These are phyloP conservation scores for Pseudozyma sp. DNA, from an alignment of 1,284 basidiomycete species.

Conservation along the genomic window DNA sequence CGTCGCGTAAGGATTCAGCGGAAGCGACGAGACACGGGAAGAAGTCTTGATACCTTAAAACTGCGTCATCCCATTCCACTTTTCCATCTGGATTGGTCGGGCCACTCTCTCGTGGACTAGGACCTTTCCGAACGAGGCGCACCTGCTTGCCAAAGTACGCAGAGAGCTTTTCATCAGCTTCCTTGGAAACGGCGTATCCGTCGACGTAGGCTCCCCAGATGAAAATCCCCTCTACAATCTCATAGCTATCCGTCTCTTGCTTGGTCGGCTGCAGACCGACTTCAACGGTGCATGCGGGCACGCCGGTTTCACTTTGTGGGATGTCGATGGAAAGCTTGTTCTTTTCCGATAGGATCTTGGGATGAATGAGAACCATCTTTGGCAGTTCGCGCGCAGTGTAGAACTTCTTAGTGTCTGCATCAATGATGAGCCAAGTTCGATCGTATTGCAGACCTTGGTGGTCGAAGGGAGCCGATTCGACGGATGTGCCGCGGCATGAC, in stretches of 20 bases:
- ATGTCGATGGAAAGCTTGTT: slow-evolving; percentile 53
- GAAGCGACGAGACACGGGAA: slow-evolving; percentile 57
- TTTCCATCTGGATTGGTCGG: slow-evolving; percentile 39
- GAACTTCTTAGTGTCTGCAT: slow-evolving; percentile 51
- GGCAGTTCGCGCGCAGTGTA: slow-evolving; percentile 61
- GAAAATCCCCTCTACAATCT: slow-evolving; percentile 54
- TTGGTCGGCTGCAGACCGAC: slow-evolving; percentile 46
- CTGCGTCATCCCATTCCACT: slow-evolving; percentile 41
- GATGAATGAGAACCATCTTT: slow-evolving; percentile 62
- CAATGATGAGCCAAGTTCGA: slow-evolving; percentile 64
- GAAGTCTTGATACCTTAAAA: slow-evolving; percentile 55
- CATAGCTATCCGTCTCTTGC: slow-evolving; percentile 35
- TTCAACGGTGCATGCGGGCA: slow-evolving; percentile 30
- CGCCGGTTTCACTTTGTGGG: slow-evolving; percentile 47
- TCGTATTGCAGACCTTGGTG: slow-evolving; percentile 58
- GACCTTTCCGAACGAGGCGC: slow-evolving; percentile 57
- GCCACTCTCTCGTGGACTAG: slow-evolving; percentile 32
- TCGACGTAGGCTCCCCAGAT: slow-evolving; percentile 59
- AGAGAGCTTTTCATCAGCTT: slow-evolving; percentile 57
- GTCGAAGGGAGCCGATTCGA: slow-evolving; percentile 48
- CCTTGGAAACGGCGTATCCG: slow-evolving; percentile 56
- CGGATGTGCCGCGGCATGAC: slow-evolving; percentile 58
- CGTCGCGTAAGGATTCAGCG: slow-evolving; percentile 51
- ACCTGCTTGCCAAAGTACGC: slow-evolving; percentile 61
- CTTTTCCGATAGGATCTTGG: slow-evolving; percentile 36